Conservation (phyloP, 108 stramenopile genomes). For the Cyclotella sp. region DNA sequence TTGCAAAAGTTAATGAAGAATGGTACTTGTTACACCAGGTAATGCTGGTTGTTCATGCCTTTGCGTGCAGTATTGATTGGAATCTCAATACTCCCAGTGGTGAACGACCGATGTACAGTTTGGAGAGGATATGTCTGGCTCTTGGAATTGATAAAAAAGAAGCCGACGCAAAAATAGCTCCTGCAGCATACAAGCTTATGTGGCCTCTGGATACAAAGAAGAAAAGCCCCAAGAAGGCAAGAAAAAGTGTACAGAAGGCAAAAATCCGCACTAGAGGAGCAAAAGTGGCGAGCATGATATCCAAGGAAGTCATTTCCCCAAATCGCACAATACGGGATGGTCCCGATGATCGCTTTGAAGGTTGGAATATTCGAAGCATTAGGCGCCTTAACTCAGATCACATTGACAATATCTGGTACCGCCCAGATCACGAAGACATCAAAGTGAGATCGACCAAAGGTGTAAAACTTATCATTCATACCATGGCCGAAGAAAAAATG, state of each 20-base stretch:
- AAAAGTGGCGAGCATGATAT: no score
- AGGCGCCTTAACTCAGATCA: constrained; percentile 1
- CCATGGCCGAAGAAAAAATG: neutral
- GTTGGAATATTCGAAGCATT: constrained; percentile 30
- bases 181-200: neutral
- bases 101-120: constrained; percentile 10
- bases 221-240: neutral
- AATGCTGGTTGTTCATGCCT: constrained; percentile 22
- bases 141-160: constrained; percentile 9
- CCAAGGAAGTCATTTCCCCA: no score
- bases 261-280: no score
- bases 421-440: constrained; percentile 16
- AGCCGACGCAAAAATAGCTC: constrained; percentile 13
- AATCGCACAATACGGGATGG: constrained; percentile 7
- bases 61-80: constrained; percentile 36
- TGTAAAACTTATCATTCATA: constrained; percentile 11
- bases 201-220: neutral
- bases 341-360: constrained; percentile 22
- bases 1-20: constrained; percentile 34
- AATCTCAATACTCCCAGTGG: neutral
- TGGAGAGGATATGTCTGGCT: constrained; percentile 23
- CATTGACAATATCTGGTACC: constrained; percentile 25
- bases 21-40: constrained; percentile 47
- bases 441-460: constrained; percentile 28
- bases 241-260: neutral